Base-by-base conservation (phyloP, 2,329 filamentous ascomycete genomes). In the Diaporthe velutina region DNA sequence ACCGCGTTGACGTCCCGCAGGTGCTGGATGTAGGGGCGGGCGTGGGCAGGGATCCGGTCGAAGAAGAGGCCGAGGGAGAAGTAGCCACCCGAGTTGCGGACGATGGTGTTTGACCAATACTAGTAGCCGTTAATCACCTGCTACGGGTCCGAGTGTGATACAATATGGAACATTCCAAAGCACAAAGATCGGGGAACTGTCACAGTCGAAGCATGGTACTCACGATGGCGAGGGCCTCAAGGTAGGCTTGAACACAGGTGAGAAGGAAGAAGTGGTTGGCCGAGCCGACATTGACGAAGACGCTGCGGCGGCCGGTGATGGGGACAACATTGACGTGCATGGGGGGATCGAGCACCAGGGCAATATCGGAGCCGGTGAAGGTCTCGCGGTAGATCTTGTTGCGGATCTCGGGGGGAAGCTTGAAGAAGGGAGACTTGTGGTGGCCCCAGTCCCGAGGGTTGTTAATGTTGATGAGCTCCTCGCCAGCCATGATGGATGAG, bases 401-500 rank as follows among this genome's bases (percentile, higher is more conserved):
- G 35, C 68, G 52, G 10, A 71, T 19, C 52, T 71, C 68, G 10
- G 25, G 25, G n/a, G 68, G 54, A 8, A 71, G 68, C 54, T 50
- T 71, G 68, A 71, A 71, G 19, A 71, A 12, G 4, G 68, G 52
- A 13, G 68, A 71, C 38, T n/a, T 33, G 17, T 1, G 4, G 25
- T 71, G 68, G 13, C 68, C 68, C 40, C 67, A 30, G 67, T 33
- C 22, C 15, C 28, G 38, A 12, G 42, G 52, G 42, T 35, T n/a
- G 12, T 30, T 45, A 19, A 28, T n/a, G 25, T 30, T 45, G 25
- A 28, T n/a, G 25, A 28, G 2, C 35, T n/a, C 25, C 22, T 54
- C 19, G 38, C 15, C 28, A 13, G 30, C 64, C 64, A 67, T 67
- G 45, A 28, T 52, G 42, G 12, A 35, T 13, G 64, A 17, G 19